Conservation (phyloP, 768 basidiomycete genomes). For the Lyophyllum shimeji region DNA sequence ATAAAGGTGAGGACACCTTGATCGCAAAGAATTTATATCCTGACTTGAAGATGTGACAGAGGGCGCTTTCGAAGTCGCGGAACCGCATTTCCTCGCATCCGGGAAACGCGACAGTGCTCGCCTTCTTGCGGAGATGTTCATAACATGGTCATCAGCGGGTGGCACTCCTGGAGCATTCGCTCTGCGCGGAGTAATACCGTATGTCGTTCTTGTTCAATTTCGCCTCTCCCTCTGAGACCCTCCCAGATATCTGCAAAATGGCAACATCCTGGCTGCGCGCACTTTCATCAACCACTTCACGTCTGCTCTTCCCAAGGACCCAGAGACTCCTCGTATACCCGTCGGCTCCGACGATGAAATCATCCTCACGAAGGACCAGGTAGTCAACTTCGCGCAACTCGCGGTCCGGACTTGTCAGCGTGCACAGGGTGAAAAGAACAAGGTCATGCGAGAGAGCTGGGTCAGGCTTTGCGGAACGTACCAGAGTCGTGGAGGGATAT, state of each 20-base stretch:
- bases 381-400: conserved; percentile 89
- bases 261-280: conserved; percentile 90
- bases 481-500: conserved; percentile 63
- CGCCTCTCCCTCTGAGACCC: neutral
- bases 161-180: conserved; percentile 72
- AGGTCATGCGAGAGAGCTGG: conserved; percentile 80
- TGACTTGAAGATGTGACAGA: conserved; percentile 44
- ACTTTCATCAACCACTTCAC: conserved; percentile 87
- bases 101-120: conserved; percentile 90
- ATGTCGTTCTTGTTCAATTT: conserved; percentile 29
- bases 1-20: conserved; percentile 59
- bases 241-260: conserved; percentile 73
- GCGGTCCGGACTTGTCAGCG: conserved; percentile 88
- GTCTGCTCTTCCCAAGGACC: conserved; percentile 54
- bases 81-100: conserved; percentile 79
- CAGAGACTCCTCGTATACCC: conserved; percentile 44
- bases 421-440: conserved; percentile 77
- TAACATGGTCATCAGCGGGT: conserved; percentile 67
- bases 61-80: conserved; percentile 70
- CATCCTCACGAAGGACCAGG: conserved; percentile 67
- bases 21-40: neutral
- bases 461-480: conserved; percentile 83
- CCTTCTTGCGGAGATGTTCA: conserved; percentile 82
- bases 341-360: conserved; percentile 60
- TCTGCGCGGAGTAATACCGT: conserved; percentile 85